Evolutionary conservation across 768 basidiomycete species (phyloP), one percentile per base, ranked within the genome.

Genomic region (Boletus coccyginus): DNA sequence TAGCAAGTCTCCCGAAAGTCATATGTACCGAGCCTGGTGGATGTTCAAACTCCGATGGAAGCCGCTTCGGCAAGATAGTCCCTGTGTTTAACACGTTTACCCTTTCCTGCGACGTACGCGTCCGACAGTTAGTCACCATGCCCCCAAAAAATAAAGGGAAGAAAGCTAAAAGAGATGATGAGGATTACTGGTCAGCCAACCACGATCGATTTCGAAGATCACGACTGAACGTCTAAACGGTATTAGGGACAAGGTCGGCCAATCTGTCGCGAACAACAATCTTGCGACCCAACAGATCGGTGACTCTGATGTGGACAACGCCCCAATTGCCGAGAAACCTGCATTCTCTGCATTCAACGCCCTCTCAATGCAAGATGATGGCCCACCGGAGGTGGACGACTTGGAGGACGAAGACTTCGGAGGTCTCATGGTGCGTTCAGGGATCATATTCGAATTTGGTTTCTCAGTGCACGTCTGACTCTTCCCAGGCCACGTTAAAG

Each of bases 61-160:
- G 42, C 46, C 38, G 21, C 27, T 27, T 42, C 64, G 64, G 64
- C 46, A 65, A 66, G 57, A 66, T 60, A 43, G 51, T 36, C 27
- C 21, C 27, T 27, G 27, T 19, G 38, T 27, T 32, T 21, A 17
- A 41, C 39, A 44, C 39, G 35, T 44, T 35, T 39, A 24, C 41
- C 31, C 45, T 43, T 42, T 38, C 17, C 46, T 35, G 31, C 43
- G 10, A 31, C 53, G 32, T 48, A 16, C 24, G 32, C 19, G 35
- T 41, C 35, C 12, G 29, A 49, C 45, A 40, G 27, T 39, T 8
- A 27, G 45, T 47, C 58, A 10, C 48, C 38, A 71, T 71, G 72
- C 54, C 86, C 33, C 85, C 86, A 31, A 87, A 87, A 70, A 81
- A 78, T 69, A 92, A 92, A 69, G 93, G 88, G 61, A 96, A 95